Percentiles rank a stretch among this genome's conserved stretches.
Conservation (phyloP, 768 basidiomycete genomes). For the Mycena rosella region DNA sequence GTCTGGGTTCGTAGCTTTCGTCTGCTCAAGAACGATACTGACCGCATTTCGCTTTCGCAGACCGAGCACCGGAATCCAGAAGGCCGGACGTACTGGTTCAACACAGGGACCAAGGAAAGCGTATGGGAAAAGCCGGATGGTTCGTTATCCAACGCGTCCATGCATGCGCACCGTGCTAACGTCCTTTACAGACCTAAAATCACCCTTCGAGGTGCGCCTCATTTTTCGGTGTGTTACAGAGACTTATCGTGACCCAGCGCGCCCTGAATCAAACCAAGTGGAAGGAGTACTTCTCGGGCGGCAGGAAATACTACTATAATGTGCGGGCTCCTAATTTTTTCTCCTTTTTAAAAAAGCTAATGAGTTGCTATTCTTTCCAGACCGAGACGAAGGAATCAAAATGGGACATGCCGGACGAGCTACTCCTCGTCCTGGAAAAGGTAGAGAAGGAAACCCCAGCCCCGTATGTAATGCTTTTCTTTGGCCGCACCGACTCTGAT, state of each 20-base stretch:
- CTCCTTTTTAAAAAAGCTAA: not conserved
- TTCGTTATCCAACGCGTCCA: constrained; percentile 49
- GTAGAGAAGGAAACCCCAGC: constrained; percentile 76
- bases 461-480: constrained; percentile 32
- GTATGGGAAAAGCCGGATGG: constrained; percentile 99
- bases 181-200: constrained; percentile 77
- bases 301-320: constrained; percentile 91
- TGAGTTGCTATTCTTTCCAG: constrained; percentile 53
- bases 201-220: too few relatives aligned
- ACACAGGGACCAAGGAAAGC: constrained; percentile 88
- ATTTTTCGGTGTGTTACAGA: constrained; percentile 28
- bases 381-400: constrained; percentile 92
- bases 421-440: constrained; percentile 86
- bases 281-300: constrained; percentile 97
- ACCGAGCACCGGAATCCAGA: constrained; percentile 97
- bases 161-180: constrained; percentile 14
- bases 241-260: constrained; percentile 60
- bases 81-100: constrained; percentile 98
- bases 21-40: too few relatives aligned
- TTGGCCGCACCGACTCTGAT: constrained; percentile 8
- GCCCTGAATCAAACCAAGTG: constrained; percentile 92
- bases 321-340: constrained; percentile 54
- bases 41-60: too few relatives aligned
- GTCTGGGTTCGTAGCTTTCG: too few relatives aligned
- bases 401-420: constrained; percentile 98